Conservation (phyloP, 2,329 filamentous ascomycete species). For the Penicillium sp. region DNA sequence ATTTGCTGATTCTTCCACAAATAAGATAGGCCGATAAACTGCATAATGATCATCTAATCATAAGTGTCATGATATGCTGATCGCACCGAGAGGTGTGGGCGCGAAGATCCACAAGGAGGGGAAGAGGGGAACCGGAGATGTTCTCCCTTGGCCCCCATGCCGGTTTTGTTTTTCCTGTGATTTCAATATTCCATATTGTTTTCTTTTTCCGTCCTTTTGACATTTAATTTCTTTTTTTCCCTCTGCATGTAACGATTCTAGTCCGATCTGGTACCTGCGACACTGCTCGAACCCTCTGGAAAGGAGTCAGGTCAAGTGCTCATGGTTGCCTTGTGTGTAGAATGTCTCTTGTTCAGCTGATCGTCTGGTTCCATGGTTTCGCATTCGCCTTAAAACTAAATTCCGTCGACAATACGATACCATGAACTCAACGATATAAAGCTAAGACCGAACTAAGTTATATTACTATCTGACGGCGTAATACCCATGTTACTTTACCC, state of each 20-base stretch:
- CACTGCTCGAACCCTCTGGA: background rate
- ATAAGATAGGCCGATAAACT: background rate
- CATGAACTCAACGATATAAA: background rate
- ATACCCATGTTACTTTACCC: conserved; percentile 17
- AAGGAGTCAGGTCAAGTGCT: background rate
- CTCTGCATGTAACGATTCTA: conserved; percentile 6
- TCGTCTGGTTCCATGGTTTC: background rate
- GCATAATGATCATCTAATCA: background rate
- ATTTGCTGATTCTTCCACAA: conserved; percentile 13
- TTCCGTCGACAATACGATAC: background rate
- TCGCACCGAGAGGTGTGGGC: conserved; percentile 13
- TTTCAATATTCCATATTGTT: background rate
- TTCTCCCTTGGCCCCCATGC: background rate
- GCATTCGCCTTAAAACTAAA: background rate
- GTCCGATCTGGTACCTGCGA: conserved; percentile 5
- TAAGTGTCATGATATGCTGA: background rate
- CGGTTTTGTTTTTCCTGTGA: background rate
- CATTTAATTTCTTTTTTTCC: background rate
- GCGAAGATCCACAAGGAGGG: conserved; percentile 8
- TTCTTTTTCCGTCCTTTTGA: conserved; percentile 8
- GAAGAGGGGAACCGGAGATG: conserved; percentile 19
- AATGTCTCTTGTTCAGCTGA: conserved; percentile 1
- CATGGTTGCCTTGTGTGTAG: background rate
- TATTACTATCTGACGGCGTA: conserved; percentile 1
- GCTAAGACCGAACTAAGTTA: background rate